Conservation (phyloP, 345 rosid genomes). For the Mercurialis annua region DNA sequence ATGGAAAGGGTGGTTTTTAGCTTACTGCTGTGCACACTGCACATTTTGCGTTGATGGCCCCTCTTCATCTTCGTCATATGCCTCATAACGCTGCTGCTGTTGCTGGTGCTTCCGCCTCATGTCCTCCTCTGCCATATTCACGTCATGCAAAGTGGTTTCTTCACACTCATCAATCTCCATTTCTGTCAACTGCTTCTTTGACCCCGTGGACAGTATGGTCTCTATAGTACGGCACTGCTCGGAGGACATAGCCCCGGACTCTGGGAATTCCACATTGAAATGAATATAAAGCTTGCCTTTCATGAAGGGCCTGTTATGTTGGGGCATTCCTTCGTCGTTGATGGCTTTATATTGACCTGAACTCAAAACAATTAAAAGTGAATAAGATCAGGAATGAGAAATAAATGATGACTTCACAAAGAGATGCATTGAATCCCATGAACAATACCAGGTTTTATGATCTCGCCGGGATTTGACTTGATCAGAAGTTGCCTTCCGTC, state of each 20-base stretch:
- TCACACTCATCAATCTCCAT: slow-evolving; percentile 81
- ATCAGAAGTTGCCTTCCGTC: slow-evolving; percentile 65
- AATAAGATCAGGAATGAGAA: background rate
- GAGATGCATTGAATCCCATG: background rate
- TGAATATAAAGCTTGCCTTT: slow-evolving; percentile 69
- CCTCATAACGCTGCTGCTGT: slow-evolving; percentile 46
- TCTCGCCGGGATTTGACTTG: slow-evolving; percentile 60
- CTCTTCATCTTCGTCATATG: slow-evolving; percentile 57
- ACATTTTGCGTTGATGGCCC: slow-evolving; percentile 33
- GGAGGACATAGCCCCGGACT: slow-evolving; percentile 32
- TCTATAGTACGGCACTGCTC: slow-evolving; percentile 56
- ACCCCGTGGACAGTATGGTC: slow-evolving; percentile 45
- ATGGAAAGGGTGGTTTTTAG: background rate
- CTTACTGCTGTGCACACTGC: slow-evolving; percentile 69
- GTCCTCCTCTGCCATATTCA: slow-evolving; percentile 63
- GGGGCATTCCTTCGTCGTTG: slow-evolving; percentile 79
- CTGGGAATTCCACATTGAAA: slow-evolving; percentile 61
- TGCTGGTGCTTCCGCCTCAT: slow-evolving; percentile 25
- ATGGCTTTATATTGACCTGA: slow-evolving; percentile 64
- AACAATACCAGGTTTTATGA: slow-evolving; percentile 52
- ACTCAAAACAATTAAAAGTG: background rate
- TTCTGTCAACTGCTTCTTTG: slow-evolving; percentile 45
- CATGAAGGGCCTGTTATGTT: slow-evolving; percentile 67
- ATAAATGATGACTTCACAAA: background rate
- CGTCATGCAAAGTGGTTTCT: slow-evolving; percentile 67